These are phyloP conservation scores for Colletotrichum tanaceti DNA, from an alignment of 2,329 filamentous ascomycete genomes.

Conservation along the genomic window DNA sequence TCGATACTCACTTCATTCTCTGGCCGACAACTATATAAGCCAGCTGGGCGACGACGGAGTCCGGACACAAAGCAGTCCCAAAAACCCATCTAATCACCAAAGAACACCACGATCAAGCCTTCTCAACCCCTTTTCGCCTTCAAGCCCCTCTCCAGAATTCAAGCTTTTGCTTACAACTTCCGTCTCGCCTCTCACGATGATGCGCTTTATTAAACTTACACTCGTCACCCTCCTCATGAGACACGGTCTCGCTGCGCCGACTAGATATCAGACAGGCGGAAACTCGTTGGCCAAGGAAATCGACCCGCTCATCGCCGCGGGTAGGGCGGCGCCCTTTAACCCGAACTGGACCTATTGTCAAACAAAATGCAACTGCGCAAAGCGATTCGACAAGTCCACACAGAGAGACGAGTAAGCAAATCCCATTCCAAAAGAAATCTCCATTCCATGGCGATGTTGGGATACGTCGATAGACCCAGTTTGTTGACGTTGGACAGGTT, in stretches of 20 bases:
- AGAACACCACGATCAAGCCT: neutral
- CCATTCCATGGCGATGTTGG: neutral
- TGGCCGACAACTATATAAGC: neutral
- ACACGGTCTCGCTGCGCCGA: neutral
- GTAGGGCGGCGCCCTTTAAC: slow-evolving; percentile 22
- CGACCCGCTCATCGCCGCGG: slow-evolving; percentile 38
- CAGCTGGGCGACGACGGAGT: neutral
- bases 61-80: no score
- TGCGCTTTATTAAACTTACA: slow-evolving; percentile 21
- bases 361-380: slow-evolving; percentile 45
- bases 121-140: neutral
- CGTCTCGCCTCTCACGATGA: slow-evolving; percentile 6
- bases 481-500: slow-evolving; percentile 43
- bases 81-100: neutral
- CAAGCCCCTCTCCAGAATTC: no score
- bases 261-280: slow-evolving; percentile 6
- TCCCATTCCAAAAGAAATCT: fast-evolving
- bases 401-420: slow-evolving; percentile 40
- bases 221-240: slow-evolving; percentile 33
- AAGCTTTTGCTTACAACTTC: neutral
- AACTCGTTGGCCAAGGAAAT: neutral
- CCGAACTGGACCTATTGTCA: slow-evolving; percentile 22
- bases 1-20: neutral
- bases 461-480: no score
- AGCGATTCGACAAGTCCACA: slow-evolving; percentile 39